A percentile compares a stretch with the other conserved stretches of the same genome.
Conservation (phyloP, 371 early-diverging fungal species). For the Mucor lusitanicus region DNA sequence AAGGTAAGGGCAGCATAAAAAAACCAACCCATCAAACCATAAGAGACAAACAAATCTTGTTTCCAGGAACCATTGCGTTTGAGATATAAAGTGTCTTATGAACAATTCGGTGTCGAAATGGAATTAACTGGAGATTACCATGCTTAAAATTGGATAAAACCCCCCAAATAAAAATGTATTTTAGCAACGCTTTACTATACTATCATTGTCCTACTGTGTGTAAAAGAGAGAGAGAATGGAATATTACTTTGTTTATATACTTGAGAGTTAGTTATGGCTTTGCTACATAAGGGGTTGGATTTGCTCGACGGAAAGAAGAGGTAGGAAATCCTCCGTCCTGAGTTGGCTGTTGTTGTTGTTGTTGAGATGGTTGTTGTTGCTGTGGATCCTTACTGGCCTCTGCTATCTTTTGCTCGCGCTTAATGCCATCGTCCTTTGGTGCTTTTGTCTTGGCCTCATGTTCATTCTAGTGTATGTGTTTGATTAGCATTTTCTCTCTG, state of each 20-base stretch:
- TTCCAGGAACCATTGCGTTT: slow-evolving; percentile 63
- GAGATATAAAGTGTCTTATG: slow-evolving; percentile 71
- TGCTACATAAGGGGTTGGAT: not conserved
- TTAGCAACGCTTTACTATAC: not conserved
- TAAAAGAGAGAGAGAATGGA: not conserved
- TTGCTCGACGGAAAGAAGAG: slow-evolving; percentile 8
- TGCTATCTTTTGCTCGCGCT: not conserved
- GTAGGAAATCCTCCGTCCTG: not conserved
- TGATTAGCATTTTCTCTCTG: not conserved
- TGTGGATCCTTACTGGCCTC: not conserved
- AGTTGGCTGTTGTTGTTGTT: not conserved
- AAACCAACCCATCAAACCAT: too few species aligned
- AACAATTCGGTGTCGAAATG: slow-evolving; percentile 72
- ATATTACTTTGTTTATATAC: slow-evolving; percentile 1
- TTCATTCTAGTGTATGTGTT: not conserved
- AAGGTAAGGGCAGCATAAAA: slow-evolving; percentile 25
- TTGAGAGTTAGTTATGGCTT: not conserved
- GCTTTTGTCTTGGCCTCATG: not conserved
- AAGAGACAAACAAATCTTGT: not conserved
- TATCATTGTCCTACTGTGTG: too few species aligned
- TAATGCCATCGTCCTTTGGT: not conserved
- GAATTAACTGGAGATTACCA: slow-evolving; percentile 66
- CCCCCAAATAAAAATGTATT: not conserved
- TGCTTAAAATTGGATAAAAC: slow-evolving; percentile 14
- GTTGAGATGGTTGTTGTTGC: not conserved